phyloP scores from a whole-genome alignment of 2,329 filamentous ascomycete species.

The Fusarium sp. region DNA sequence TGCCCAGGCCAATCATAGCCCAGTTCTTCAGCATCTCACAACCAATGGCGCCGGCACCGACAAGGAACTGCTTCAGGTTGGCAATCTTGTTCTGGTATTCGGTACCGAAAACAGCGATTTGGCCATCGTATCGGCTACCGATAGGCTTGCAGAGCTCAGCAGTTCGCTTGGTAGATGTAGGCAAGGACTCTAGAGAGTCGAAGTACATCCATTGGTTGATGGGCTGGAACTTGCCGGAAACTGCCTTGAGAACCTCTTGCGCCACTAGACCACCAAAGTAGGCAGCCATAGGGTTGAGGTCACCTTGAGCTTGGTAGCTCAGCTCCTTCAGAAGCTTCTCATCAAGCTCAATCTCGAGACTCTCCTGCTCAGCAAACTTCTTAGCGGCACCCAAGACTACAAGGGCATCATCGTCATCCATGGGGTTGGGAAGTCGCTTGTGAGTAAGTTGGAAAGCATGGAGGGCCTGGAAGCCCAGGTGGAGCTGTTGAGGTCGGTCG shows the following conservation, averaged over 20 bases:
- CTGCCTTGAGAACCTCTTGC: constrained; percentile 95
- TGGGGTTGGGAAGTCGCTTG: constrained; percentile 80
- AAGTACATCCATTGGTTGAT: constrained; percentile 97
- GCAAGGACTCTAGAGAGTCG: constrained; percentile 95
- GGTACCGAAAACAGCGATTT: constrained; percentile 94
- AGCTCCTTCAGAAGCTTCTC: constrained; percentile 94
- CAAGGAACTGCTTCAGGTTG: constrained; percentile 91
- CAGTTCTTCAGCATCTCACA: constrained; percentile 99
- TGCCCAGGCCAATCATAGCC: constrained; percentile 97
- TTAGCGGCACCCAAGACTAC: constrained; percentile 82
- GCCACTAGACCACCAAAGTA: constrained; percentile 94
- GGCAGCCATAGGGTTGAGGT: constrained; percentile 90
- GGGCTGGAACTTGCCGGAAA: constrained; percentile 98
- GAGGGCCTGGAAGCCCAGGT: constrained; percentile 91
- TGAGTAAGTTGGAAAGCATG: constrained; percentile 84
- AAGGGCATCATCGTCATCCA: constrained; percentile 85
- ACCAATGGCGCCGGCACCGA: constrained; percentile 95
- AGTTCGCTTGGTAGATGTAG: constrained; percentile 77
- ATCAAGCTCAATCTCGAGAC: constrained; percentile 76
- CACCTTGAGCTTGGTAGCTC: constrained; percentile 92
- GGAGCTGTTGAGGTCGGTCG: constrained; percentile 90
- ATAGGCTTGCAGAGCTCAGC: constrained; percentile 89
- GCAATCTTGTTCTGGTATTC: constrained; percentile 94
- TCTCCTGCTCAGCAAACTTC: constrained; percentile 77
- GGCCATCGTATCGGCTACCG: constrained; percentile 91